Evolutionary conservation across 345 rosid species (phyloP).

Genomic region (Sapria himalayana): DNA sequence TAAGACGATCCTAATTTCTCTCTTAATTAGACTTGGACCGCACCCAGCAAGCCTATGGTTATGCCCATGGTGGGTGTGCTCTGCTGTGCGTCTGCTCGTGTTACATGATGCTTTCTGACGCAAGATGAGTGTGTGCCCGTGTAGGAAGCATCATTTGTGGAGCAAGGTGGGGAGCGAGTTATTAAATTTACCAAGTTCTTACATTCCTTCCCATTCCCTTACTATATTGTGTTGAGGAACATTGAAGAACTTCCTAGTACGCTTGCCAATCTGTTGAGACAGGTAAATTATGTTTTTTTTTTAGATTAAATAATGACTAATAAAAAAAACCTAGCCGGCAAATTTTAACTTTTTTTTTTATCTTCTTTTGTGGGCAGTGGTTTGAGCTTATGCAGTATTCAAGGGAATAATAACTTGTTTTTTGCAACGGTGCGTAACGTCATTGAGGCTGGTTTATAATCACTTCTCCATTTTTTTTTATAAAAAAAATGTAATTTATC

Average conservation of each 20-base stretch:
- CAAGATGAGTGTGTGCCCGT: neutral
- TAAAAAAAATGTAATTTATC: no score
- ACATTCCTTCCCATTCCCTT: slow-evolving; percentile 90
- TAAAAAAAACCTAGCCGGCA: no score
- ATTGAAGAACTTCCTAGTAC: slow-evolving; percentile 71
- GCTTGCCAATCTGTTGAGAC: slow-evolving; percentile 72
- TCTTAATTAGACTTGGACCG: neutral
- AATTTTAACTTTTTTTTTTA: neutral
- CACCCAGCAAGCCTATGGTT: neutral
- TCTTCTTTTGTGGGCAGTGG: slow-evolving; percentile 39
- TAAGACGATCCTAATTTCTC: slow-evolving; percentile 6
- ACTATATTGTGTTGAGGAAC: slow-evolving; percentile 54
- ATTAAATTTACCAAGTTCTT: slow-evolving; percentile 32
- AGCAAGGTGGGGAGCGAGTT: slow-evolving; percentile 12
- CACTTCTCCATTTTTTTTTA: no score
- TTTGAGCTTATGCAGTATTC: slow-evolving; percentile 74
- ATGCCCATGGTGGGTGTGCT: neutral
- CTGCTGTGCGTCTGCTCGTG: no score
- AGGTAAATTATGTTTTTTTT: slow-evolving; percentile 24
- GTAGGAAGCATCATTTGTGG: slow-evolving; percentile 35
- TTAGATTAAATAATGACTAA: no score
- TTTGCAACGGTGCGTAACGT: no score
- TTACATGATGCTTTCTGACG: neutral
- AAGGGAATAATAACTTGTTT: slow-evolving; percentile 40
- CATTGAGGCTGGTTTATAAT: no score